Base-by-base conservation (phyloP, 1,139 yeast species). In the Protomyces inundatus region DNA sequence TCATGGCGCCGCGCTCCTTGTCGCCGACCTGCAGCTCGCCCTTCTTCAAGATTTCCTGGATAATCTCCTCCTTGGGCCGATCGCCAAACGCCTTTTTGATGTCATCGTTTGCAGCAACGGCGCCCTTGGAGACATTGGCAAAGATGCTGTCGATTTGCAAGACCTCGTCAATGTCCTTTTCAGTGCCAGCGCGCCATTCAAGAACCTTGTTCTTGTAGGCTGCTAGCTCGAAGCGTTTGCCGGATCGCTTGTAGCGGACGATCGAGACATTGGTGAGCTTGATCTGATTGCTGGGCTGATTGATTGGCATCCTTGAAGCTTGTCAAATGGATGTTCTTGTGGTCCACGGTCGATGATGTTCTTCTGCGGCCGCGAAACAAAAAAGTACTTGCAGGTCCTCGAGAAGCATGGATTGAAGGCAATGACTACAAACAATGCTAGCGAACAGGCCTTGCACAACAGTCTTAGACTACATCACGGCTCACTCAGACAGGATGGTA, bases 131-230 rank as follows among this genome's bases (percentile, higher is more conserved):
- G 0, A 91, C 98, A 73, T 95, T 93, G 54, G 85, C 76, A 72
- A 95, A 93, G 1, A 93, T 96, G 73, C 88, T 97, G n/a, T 91
- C 97, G 62, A 93, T 90, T 73, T 93, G 98, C 52, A 93, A 78
- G 4, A 93, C 98, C 73, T 93, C 98, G 76, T 93, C 98, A 10
- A 95, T 75, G 73, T 93, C 97, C 70, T 89, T 93, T 73, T 95
- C 98, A 9, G 79, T 77, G 42, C 62, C 58, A 32, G 50, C 55
- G 70, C 97, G 80, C 86, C 93, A 93, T 75, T 93, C 98, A 73
- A 91, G 98, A 10, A 93, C 97, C 73, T 95, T 93, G 72, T 93
- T 93, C 72, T 90, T 97, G 74, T 93, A 93, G 73, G 98, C 93
- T 0, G 98, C 98, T 56, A 95, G 83, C 75, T 93, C 98, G 72